Conservation (phyloP, 768 basidiomycete species). For the Kwoniella dendrophila region DNA sequence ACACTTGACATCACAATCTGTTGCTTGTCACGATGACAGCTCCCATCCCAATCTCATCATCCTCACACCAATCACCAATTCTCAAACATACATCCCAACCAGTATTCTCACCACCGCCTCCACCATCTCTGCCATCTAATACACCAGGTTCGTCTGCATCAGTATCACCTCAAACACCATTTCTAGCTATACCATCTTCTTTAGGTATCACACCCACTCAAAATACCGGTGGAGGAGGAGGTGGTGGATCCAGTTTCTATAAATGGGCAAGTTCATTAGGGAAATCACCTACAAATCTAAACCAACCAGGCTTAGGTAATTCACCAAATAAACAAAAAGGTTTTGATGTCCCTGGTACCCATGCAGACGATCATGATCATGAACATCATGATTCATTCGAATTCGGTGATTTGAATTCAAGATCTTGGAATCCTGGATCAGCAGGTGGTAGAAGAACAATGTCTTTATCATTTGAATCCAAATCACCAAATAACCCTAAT, state of each 20-base stretch:
- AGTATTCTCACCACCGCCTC: slow-evolving; percentile 8
- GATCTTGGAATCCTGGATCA: slow-evolving; percentile 25
- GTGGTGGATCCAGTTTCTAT: slow-evolving; percentile 28
- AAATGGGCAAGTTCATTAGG: slow-evolving; percentile 42
- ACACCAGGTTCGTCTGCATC: slow-evolving; percentile 29
- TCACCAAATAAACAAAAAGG: slow-evolving; percentile 17
- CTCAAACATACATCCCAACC: not conserved
- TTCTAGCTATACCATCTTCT: slow-evolving; percentile 8
- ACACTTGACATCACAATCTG: not conserved
- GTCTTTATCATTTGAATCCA: slow-evolving; percentile 13
- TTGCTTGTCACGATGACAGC: not conserved
- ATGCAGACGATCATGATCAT: slow-evolving; percentile 33
- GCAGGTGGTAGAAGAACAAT: slow-evolving; percentile 31
- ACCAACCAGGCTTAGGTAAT: not conserved
- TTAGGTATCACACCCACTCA: slow-evolving; percentile 18
- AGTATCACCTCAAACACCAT: slow-evolving; percentile 42
- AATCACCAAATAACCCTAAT: not conserved
- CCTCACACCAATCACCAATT: not conserved
- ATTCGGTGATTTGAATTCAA: slow-evolving; percentile 43
- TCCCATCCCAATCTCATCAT: not conserved
- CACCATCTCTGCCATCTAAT: slow-evolving; percentile 14
- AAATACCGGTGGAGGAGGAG: slow-evolving; percentile 2
- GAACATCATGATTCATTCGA: slow-evolving; percentile 49
- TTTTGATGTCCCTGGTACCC: slow-evolving; percentile 23
- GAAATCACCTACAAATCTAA: slow-evolving; percentile 27